Evolutionary conservation across 768 basidiomycete genomes (phyloP).

Genomic region (Dioszegia aurantiaca): DNA sequence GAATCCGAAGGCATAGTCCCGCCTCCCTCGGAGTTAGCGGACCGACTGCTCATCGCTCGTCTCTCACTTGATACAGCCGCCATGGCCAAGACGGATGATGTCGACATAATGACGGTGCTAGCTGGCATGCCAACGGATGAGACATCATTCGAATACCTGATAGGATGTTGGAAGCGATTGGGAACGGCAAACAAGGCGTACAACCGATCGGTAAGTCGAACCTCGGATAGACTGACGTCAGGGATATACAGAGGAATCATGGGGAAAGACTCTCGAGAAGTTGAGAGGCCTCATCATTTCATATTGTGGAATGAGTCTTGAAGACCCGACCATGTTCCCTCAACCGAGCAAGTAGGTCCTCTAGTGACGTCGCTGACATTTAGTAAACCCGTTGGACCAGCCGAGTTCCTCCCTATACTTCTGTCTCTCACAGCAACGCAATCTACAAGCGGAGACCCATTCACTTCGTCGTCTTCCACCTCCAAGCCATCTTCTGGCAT

Average conservation of each 20-base stretch:
- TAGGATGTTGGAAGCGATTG: slow-evolving; percentile 87
- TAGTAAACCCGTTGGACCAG: slow-evolving; percentile 64
- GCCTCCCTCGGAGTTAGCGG: slow-evolving; percentile 63
- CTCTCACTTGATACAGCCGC: slow-evolving; percentile 68
- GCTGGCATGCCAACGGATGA: slow-evolving; percentile 73
- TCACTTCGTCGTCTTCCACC: slow-evolving; percentile 46
- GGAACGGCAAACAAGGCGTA: slow-evolving; percentile 56
- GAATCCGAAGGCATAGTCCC: slow-evolving; percentile 52
- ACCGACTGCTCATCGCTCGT: slow-evolving; percentile 77
- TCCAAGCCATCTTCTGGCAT: slow-evolving; percentile 51
- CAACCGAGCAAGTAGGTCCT: slow-evolving; percentile 63
- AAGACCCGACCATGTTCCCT: slow-evolving; percentile 92
- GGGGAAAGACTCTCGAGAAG: slow-evolving; percentile 66
- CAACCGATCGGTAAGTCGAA: slow-evolving; percentile 23
- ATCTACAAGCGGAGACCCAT: slow-evolving; percentile 56
- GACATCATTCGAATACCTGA: slow-evolving; percentile 83
- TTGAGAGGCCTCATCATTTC: slow-evolving; percentile 78
- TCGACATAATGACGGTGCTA: slow-evolving; percentile 51
- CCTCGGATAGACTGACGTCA: slow-evolving; percentile 39
- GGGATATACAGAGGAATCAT: slow-evolving; percentile 64
- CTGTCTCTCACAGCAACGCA: slow-evolving; percentile 65
- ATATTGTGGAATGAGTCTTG: slow-evolving; percentile 81
- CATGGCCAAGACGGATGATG: slow-evolving; percentile 47
- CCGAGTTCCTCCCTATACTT: slow-evolving; percentile 78
- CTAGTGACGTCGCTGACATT: not conserved